A percentile compares a stretch with the other conserved stretches of the same genome.
Conservation (phyloP, 371 early-diverging fungal genomes). For the Mortierella sp. region DNA sequence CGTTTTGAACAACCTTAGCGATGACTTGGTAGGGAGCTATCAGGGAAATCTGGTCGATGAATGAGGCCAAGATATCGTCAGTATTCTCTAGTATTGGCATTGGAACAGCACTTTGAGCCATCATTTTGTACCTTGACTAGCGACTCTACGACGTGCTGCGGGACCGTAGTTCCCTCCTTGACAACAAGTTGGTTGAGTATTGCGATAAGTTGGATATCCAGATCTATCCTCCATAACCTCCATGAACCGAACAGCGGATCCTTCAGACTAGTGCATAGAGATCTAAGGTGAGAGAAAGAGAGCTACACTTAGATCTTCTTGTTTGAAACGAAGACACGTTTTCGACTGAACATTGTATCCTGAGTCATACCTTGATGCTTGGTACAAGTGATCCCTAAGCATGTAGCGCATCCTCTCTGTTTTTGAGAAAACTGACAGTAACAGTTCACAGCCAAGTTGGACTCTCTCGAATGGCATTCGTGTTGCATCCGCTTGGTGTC, state of each 20-base stretch:
- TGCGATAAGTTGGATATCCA: conserved; percentile 28
- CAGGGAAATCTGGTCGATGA: conserved; percentile 28
- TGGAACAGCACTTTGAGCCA: too few relatives aligned
- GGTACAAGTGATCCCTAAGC: conserved; percentile 26
- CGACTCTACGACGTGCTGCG: conserved; percentile 18
- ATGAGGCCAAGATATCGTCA: background rate
- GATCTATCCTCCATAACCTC: conserved; percentile 35
- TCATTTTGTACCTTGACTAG: conserved; percentile 29
- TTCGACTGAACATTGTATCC: background rate
- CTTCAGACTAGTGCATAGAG: conserved; percentile 9
- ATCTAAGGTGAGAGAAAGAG: background rate
- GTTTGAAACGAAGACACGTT: background rate
- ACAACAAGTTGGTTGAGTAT: conserved; percentile 44
- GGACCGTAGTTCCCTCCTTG: conserved; percentile 6
- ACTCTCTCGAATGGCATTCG: conserved; percentile 26
- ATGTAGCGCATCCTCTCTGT: conserved; percentile 10
- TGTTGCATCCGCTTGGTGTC: conserved; percentile 23
- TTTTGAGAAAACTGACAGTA: conserved; percentile 39
- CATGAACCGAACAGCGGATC: conserved; percentile 45
- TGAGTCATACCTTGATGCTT: conserved; percentile 25
- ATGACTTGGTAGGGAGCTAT: conserved; percentile 46
- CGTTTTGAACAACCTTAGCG: conserved; percentile 16
- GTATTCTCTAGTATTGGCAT: background rate
- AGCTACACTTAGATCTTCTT: background rate
- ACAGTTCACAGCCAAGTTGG: conserved; percentile 37